Conservation (phyloP, 2,329 filamentous ascomycete genomes). For the Magnaporthiopsis incrustans region DNA sequence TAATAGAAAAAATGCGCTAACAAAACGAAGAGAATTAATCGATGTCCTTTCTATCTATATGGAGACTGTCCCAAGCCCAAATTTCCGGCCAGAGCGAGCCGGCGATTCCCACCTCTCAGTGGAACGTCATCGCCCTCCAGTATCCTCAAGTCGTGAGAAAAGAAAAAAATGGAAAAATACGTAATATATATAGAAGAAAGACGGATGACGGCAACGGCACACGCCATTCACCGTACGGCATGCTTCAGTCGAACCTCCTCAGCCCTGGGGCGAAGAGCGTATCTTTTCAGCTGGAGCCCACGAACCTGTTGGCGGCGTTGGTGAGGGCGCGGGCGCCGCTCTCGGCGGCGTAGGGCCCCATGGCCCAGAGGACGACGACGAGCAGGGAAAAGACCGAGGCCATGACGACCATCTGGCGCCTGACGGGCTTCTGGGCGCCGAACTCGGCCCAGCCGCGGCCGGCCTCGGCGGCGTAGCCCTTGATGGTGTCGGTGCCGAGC, state of each 20-base stretch:
- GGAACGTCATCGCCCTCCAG: not conserved
- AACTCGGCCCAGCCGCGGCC: constrained; percentile 81
- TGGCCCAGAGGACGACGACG: constrained; percentile 57
- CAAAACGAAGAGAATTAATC: not conserved
- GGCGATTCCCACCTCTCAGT: not conserved
- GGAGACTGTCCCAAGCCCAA: not conserved
- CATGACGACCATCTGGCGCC: constrained; percentile 71
- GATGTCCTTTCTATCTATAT: not conserved
- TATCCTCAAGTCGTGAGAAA: not conserved
- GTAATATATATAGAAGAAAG: not conserved
- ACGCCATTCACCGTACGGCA: not conserved
- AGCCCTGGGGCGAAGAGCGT: too few species aligned
- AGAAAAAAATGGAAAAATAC: not conserved
- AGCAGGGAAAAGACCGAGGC: constrained; percentile 50
- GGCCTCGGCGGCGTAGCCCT: constrained; percentile 66
- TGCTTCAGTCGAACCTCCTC: not conserved
- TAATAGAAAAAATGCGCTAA: not conserved
- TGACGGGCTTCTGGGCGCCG: constrained; percentile 64
- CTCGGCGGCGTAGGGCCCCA: constrained; percentile 53
- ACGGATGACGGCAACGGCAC: not conserved
- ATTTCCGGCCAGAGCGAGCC: not conserved
- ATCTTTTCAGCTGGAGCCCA: constrained; percentile 19
- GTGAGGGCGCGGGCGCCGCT: constrained; percentile 44
- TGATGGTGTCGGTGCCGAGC: constrained; percentile 75
- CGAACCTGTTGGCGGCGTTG: constrained; percentile 42